Evolutionary conservation across 495 filamentous ascomycete genomes (phyloP), one percentile per base, ranked within the genome.

Genomic region (Aspergillus cavernicola): DNA sequence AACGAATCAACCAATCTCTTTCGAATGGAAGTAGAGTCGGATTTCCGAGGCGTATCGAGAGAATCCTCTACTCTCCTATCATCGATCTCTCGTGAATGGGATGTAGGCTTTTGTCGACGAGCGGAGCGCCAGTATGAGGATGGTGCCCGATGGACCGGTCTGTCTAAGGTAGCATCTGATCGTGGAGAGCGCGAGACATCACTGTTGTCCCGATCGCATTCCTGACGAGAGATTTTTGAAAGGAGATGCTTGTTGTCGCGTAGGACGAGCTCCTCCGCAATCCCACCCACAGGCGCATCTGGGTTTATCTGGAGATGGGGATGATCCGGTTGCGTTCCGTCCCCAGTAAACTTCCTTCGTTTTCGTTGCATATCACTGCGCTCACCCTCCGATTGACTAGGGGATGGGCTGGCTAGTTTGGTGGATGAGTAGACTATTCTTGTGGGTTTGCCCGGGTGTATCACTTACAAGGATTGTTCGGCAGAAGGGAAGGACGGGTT

Each of bases 1-100:
- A 75, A 42, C 4, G 65, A 67, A 43, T 75, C 71, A n/a, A 75
- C 60, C 35, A 74, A 48, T 43, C 71, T 67, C 37, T 58, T 69
- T 32, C 72, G 61, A 4, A 44, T 58, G 32, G 57, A 57, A 16
- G 59, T 55, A 26, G 42, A 41, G 40, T 56, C 58, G 36, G 50
- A 15, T 37, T 26, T 1, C 24, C 19, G 29, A 13, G 26, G 20
- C 3, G 24, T 12, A 2, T 18, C 28, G 1, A 18, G 1, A 11
- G 3, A 16, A 15, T 15, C 24, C 2, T 28, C 24, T 20, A 9
- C 13, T 8, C 28, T 23, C 36, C 6, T 15, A 40, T 40, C 2
- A 11, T 40, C 47, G 1, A 1, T 0, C 3, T 5, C 15, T 32
- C 6, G 24, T 29, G n/a, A n/a, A 4, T 8, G 22, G n/a, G 40